phyloP scores from a whole-genome alignment of 108 stramenopile genomes.

The Cyclostephanos invisitatus region DNA sequence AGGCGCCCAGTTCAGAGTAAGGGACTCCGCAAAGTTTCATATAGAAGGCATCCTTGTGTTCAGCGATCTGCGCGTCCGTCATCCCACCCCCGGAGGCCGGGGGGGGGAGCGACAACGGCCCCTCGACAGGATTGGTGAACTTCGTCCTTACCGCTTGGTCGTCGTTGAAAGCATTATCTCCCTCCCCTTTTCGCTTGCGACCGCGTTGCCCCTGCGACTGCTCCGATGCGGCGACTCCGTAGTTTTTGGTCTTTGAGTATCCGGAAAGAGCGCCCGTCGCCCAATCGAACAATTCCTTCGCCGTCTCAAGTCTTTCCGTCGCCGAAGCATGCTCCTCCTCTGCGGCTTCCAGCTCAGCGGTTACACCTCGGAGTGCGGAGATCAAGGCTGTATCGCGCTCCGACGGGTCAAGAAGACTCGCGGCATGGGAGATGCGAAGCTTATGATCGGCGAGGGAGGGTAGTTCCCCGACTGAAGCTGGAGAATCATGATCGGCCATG shows the following conservation, averaged over 20 bases:
- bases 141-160: slow-evolving; percentile 11
- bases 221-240: background rate
- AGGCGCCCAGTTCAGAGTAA: slow-evolving; percentile 12
- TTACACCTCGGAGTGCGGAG: slow-evolving; percentile 17
- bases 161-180: slow-evolving; percentile 10
- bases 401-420: slow-evolving; percentile 11
- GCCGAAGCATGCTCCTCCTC: slow-evolving; percentile 25
- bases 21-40: slow-evolving; percentile 7
- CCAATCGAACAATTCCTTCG: slow-evolving; percentile 25
- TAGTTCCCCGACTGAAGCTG: background rate
- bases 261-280: slow-evolving; percentile 20
- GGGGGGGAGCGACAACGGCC: slow-evolving; percentile 22
- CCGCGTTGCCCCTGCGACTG: slow-evolving; percentile 8
- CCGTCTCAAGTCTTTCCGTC: slow-evolving; percentile 6
- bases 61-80: slow-evolving; percentile 10
- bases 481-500: background rate
- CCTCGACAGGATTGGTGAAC: slow-evolving; percentile 25
- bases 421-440: slow-evolving; percentile 24
- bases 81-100: slow-evolving; percentile 25
- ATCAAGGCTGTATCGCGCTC: slow-evolving; percentile 24
- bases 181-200: slow-evolving; percentile 23
- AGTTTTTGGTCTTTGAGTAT: background rate
- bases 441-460: slow-evolving; percentile 30
- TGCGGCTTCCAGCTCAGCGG: slow-evolving; percentile 24
- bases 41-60: slow-evolving; percentile 30